phyloP scores from a whole-genome alignment of 768 basidiomycete species.

The Agaricus subrufescens region DNA sequence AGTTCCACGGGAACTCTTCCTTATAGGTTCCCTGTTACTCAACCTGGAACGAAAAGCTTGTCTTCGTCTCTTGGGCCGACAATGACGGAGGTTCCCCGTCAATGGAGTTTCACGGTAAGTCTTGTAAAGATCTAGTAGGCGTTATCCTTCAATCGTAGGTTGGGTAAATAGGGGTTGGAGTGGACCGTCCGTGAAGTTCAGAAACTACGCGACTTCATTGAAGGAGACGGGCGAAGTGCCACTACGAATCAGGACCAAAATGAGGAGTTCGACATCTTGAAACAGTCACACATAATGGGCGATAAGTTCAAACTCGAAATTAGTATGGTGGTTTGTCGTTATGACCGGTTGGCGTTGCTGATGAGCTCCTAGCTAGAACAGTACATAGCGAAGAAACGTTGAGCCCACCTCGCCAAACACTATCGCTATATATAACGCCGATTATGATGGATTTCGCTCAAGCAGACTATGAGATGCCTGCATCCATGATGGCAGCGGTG shows the following conservation, averaged over 20 bases:
- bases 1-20: conserved; percentile 17
- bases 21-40: conserved; percentile 12
- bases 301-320: conserved; percentile 75
- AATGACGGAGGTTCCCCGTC: conserved; percentile 47
- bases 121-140: background rate
- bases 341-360: conserved; percentile 5
- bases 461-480: conserved; percentile 51
- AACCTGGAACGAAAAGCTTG: conserved; percentile 13
- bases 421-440: conserved; percentile 66
- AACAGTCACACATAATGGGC: conserved; percentile 61
- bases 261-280: conserved; percentile 56
- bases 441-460: conserved; percentile 59
- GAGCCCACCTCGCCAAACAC: conserved; percentile 27
- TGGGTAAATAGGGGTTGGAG: conserved; percentile 55
- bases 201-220: conserved; percentile 54
- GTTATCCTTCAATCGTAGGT: background rate
- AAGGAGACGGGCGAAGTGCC: conserved; percentile 32
- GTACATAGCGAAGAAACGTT: conserved; percentile 17
- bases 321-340: conserved; percentile 29
- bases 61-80: conserved; percentile 21
- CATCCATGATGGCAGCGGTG: conserved; percentile 71
- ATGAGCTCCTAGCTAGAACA: conserved; percentile 17
- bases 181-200: conserved; percentile 60
- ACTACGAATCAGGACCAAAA: conserved; percentile 10
- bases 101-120: conserved; percentile 63